These are phyloP conservation scores for Xylaria scruposa DNA, from an alignment of 495 filamentous ascomycete species.

Conservation along the genomic window DNA sequence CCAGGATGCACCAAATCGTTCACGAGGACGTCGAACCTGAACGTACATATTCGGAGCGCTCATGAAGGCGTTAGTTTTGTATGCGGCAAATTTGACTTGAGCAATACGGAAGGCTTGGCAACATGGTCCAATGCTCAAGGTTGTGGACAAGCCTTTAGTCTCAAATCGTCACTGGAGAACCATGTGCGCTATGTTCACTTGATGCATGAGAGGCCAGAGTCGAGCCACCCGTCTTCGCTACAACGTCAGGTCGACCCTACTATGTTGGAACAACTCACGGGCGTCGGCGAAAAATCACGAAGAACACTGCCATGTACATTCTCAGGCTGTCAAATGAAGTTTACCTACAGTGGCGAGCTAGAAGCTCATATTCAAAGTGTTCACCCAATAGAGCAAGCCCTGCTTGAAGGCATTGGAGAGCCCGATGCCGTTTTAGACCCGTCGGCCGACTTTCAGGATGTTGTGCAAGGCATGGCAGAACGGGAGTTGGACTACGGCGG, in stretches of 20 bases:
- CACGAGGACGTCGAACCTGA: constrained; percentile 79
- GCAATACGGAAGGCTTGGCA: constrained; percentile 59
- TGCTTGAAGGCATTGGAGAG: constrained; percentile 34
- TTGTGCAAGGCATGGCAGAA: constrained; percentile 12
- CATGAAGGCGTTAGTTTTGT: constrained; percentile 75
- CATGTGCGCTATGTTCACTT: constrained; percentile 81
- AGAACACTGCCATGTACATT: constrained; percentile 64
- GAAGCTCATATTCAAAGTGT: constrained; percentile 64
- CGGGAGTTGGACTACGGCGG: constrained; percentile 25
- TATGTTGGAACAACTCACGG: constrained; percentile 59
- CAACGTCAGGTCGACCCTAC: constrained; percentile 41
- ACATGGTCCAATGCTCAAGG: constrained; percentile 70
- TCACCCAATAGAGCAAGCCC: constrained; percentile 35
- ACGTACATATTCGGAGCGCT: constrained; percentile 74
- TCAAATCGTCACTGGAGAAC: constrained; percentile 77
- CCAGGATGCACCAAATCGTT: constrained; percentile 73
- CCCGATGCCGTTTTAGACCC: constrained; percentile 4
- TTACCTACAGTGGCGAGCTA: constrained; percentile 71
- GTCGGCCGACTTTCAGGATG: constrained; percentile 11
- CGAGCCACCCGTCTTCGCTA: constrained; percentile 34
- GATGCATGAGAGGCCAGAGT: constrained; percentile 56
- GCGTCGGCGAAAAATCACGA: constrained; percentile 62
- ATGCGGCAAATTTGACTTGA: constrained; percentile 73
- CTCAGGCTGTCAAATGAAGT: constrained; percentile 62
- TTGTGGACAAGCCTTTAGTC: constrained; percentile 71